A percentile compares a stretch with the other conserved stretches of the same genome.
Conservation (phyloP, 192 early-diverging fungal species). For the Linnemannia hyalina region DNA sequence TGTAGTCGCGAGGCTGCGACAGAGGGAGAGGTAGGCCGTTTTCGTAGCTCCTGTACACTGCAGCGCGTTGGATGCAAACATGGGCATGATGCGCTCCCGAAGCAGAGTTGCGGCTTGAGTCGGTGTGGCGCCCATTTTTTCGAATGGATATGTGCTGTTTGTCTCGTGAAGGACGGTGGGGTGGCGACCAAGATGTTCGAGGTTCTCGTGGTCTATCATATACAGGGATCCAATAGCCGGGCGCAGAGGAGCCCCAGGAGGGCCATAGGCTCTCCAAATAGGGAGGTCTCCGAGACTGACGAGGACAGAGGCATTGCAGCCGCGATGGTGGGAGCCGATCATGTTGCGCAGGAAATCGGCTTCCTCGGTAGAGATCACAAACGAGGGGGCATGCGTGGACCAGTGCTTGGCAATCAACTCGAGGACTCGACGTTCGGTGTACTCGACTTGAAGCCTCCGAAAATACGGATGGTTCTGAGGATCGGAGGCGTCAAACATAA, state of each 20-base stretch:
- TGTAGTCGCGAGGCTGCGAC: neutral
- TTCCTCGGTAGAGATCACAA: neutral
- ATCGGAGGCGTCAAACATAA: neutral
- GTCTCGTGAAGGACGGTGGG: neutral
- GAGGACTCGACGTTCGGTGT: neutral
- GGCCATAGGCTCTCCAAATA: neutral
- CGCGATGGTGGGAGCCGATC: neutral
- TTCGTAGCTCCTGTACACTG: neutral
- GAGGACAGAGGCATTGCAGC: neutral
- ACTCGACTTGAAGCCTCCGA: neutral
- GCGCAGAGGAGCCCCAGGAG: neutral
- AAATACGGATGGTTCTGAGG: constrained; percentile 2
- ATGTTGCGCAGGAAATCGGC: neutral
- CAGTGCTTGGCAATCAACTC: neutral
- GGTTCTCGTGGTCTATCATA: neutral
- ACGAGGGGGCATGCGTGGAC: neutral
- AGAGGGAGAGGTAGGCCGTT: constrained; percentile 9
- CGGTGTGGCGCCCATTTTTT: neutral
- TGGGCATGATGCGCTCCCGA: constrained; percentile 1
- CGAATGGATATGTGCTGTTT: neutral
- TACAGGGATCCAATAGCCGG: neutral
- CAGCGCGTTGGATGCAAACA: neutral
- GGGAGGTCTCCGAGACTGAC: neutral
- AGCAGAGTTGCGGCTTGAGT: neutral
- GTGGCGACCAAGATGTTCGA: neutral